A percentile compares a stretch with the other conserved stretches of the same genome.
Conservation (phyloP, 129 eudicot species). For the Daucus carota region DH1_v3.0 NC_030386.2:21778001-21778500, state of each 20-base stretch:
- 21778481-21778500: not conserved
- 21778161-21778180: constrained; percentile 23
- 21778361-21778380: constrained; percentile 39
- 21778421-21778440: not conserved
- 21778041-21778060: not conserved
- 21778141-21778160: not conserved
- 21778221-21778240: constrained; percentile 54
- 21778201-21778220: constrained; percentile 35
- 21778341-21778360: constrained; percentile 62
- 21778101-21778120: constrained; percentile 11
- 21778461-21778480: not conserved
- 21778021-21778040: not conserved
- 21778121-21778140: constrained; percentile 38
- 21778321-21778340: constrained; percentile 65
- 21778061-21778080: constrained; percentile 10
- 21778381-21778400: not conserved
- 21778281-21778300: constrained; percentile 44
- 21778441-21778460: not conserved
- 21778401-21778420: not conserved
- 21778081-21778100: constrained; percentile 21
- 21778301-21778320: constrained; percentile 55
- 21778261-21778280: constrained; percentile 64
- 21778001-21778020: not conserved
- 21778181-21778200: constrained; percentile 33
- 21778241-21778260: constrained; percentile 74